phyloP scores from a whole-genome alignment of 345 rosid genomes.

The Zanthoxylum bungeanum region DNA sequence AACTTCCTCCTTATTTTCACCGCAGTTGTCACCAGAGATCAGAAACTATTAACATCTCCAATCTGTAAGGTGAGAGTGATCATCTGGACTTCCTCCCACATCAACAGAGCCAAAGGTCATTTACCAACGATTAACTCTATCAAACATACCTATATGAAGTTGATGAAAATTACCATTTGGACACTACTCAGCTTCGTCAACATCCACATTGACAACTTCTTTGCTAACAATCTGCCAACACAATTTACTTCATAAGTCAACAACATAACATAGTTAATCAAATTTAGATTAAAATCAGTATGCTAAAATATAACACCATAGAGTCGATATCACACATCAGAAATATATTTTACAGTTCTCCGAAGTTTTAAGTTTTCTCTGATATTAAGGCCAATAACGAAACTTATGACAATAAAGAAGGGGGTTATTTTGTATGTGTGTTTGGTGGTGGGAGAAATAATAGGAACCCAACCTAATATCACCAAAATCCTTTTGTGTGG shows the following conservation, averaged over 20 bases:
- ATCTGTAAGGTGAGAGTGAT: background rate
- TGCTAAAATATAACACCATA: background rate
- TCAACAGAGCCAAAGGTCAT: background rate
- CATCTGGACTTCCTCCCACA: background rate
- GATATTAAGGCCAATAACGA: background rate
- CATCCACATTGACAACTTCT: constrained; percentile 37
- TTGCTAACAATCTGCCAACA: constrained; percentile 58
- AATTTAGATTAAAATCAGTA: background rate
- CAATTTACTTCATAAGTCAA: background rate
- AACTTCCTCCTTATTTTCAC: background rate
- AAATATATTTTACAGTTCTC: background rate
- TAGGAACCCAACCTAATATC: background rate
- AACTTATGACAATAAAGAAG: background rate
- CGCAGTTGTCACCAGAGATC: too few relatives aligned
- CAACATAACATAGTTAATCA: background rate
- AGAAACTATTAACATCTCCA: background rate
- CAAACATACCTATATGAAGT: constrained; percentile 8
- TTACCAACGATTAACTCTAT: background rate
- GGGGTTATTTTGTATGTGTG: background rate
- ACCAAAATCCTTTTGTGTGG: background rate
- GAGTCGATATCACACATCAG: background rate
- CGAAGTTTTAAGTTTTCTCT: background rate
- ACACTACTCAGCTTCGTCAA: constrained; percentile 35
- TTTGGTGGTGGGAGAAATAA: background rate
- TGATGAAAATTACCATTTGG: background rate